These are phyloP conservation scores for Fraxinus greggii DNA, from an alignment of 305 asterid species.

Conservation along the genomic window DNA sequence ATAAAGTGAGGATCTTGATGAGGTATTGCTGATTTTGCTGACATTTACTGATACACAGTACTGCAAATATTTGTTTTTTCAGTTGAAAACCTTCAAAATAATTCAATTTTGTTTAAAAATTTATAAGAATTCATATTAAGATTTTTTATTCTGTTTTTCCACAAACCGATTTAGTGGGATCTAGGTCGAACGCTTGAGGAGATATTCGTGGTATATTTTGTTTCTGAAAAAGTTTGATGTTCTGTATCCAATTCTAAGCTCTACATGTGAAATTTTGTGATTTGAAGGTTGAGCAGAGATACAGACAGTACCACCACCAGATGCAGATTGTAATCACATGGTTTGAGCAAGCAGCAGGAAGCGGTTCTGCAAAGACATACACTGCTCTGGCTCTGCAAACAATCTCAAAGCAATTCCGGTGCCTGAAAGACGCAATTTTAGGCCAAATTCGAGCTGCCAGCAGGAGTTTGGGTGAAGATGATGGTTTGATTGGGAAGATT, in stretches of 20 bases:
- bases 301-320: constrained; percentile 85
- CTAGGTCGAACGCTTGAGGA: background rate
- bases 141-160: background rate
- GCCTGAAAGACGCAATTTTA: constrained; percentile 78
- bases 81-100: background rate
- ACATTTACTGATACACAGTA: background rate
- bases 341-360: constrained; percentile 85
- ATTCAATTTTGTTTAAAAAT: background rate
- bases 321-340: constrained; percentile 80
- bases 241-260: constrained; percentile 5
- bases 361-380: constrained; percentile 76
- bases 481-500: constrained; percentile 45
- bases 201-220: background rate
- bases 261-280: background rate
- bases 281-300: constrained; percentile 79
- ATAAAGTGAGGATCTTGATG: background rate
- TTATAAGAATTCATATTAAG: background rate
- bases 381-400: constrained; percentile 82
- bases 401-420: constrained; percentile 86
- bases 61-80: background rate
- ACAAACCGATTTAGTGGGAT: background rate
- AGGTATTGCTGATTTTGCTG: background rate
- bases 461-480: constrained; percentile 77
- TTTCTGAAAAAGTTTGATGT: background rate
- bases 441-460: constrained; percentile 66